Percentiles rank a stretch among this genome's conserved stretches.
Conservation (phyloP, 2,329 filamentous ascomycete genomes). For the Thelonectria discophora region DNA sequence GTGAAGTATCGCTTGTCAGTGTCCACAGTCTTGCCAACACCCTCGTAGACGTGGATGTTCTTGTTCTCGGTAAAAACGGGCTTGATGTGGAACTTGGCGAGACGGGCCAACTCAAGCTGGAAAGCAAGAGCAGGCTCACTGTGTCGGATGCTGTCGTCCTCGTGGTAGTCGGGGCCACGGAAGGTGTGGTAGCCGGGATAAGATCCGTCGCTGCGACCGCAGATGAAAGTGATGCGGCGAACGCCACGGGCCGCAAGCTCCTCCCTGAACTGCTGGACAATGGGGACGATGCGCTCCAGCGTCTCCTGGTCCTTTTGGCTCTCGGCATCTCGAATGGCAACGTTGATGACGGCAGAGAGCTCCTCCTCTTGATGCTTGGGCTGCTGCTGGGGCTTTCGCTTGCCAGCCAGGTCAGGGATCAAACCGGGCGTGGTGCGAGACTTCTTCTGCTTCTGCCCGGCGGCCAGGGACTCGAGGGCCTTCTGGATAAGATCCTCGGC, state of each 20-base stretch:
- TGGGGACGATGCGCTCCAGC: slow-evolving; percentile 74
- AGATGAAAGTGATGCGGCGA: slow-evolving; percentile 94
- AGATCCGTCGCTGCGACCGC: slow-evolving; percentile 90
- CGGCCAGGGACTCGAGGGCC: slow-evolving; percentile 84
- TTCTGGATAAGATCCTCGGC: slow-evolving; percentile 86
- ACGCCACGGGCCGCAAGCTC: slow-evolving; percentile 84
- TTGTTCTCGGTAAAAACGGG: slow-evolving; percentile 99
- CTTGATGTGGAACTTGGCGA: slow-evolving; percentile 97
- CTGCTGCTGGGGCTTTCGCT: slow-evolving; percentile 64
- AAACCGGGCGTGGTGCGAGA: slow-evolving; percentile 63
- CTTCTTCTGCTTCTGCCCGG: slow-evolving; percentile 65
- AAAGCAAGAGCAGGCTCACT: slow-evolving; percentile 96
- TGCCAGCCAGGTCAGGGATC: slow-evolving; percentile 77
- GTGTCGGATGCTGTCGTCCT: slow-evolving; percentile 96
- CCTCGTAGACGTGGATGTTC: slow-evolving; percentile 99
- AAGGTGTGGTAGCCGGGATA: slow-evolving; percentile 99
- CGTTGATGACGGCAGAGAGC: slow-evolving; percentile 89
- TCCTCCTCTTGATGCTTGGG: slow-evolving; percentile 63
- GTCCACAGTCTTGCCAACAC: slow-evolving; percentile 91
- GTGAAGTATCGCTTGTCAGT: slow-evolving; percentile 99
- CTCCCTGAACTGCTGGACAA: slow-evolving; percentile 83
- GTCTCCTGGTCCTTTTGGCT: slow-evolving; percentile 83
- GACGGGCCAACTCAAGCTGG: slow-evolving; percentile 94
- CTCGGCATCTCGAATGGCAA: slow-evolving; percentile 90
- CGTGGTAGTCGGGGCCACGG: slow-evolving; percentile 87